Evolutionary conservation across 2,329 filamentous ascomycete genomes (phyloP), one percentile per base, ranked within the genome.

Genomic region (Malbranchea cinnamomea): DNA sequence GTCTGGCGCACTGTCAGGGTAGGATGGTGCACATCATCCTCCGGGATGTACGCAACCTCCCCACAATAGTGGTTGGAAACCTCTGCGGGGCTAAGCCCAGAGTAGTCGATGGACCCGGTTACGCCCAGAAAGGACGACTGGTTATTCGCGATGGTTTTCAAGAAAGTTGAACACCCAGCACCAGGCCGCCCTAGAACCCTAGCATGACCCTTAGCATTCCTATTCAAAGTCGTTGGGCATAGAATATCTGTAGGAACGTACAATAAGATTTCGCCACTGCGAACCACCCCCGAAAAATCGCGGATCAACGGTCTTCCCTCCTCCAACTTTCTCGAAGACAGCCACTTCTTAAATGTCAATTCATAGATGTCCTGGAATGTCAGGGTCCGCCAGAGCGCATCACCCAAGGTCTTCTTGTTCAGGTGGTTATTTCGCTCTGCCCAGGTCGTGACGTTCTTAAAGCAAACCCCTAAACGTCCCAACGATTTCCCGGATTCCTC

Each of bases 1-100:
- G 78, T 83, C 49, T 82, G 74, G 56, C 72, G 74, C 1, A 83
- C 78, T 9, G 68, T 81, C 14, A 83, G 56, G 0, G 66, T 67
- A 3, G 78, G 71, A 42, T 81, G 74, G 46, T 83, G 78, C 4
- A 67, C 59, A 42, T 81, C 76, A 36, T 80, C 76, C 45, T 83
- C 78, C 5, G 67, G 67, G 36, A 78, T 78, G 49, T 81, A 82
- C 33, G 71, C 71, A 38, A 79, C 74, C 42, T 80, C 75, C 18
- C 76, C 76, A 21, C 74, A 62, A 42, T 74, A 81, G 34, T 67
- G 61, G 41, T 72, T 71, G 42, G 63, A 63, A 39, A 78, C 19
- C 8, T n/a, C n/a, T n/a, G n/a, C n/a, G n/a, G n/a, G n/a, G n/a
- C n/a, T n/a, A n/a, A n/a, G n/a, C n/a, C n/a, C n/a, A n/a, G n/a